Evolutionary conservation across 2,329 filamentous ascomycete species (phyloP), one percentile per base, ranked within the genome.

Genomic region (Colletotrichum caudatum): DNA sequence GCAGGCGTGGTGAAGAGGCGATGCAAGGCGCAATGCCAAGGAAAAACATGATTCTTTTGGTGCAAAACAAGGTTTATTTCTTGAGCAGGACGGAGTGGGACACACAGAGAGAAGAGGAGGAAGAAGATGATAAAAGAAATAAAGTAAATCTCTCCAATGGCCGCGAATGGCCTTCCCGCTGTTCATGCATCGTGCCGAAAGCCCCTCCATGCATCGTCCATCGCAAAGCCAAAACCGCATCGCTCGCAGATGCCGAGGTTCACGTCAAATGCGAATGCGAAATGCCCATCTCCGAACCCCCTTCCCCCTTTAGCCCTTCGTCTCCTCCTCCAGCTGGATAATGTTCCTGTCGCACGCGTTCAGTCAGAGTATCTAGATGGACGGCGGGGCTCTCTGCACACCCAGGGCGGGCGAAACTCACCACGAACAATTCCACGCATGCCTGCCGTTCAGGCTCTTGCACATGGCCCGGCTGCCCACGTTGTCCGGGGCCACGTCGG

Each of bases 401-500:
- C 1, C 29, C 5, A 29, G 29, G 29, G 29, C 6, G 23, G 1
- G 29, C 6, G 23, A 0, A n/a, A 80, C 85, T 80, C 75, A 88
- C 91, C 91, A 93, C 61, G 87, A 89, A 20, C 87, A 81, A 18
- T 83, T 80, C 89, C 90, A 92, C 18, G 81, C 79, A 3, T 82
- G 80, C 72, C 81, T 84, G 0, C 89, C 91, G 2, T 89, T 87
- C 54, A 93, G 77, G 69, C 89, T 89, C 76, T 80, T 86, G 75
- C 90, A 92, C 46, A 93, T 87, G 0, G 82, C 86, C 60, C 88
- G 85, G 76, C 91, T 93, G 51, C 86, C 85, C 2, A 78, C 69
- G 74, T 94, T 94, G 0, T 86, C 85, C 0, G 85, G 81, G 3
- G 88, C 86, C 0, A 94, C 91, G 78, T 93, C 90, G 2, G 91